Conservation (phyloP, 441 rosid species). For the Sinapis alba region DNA sequence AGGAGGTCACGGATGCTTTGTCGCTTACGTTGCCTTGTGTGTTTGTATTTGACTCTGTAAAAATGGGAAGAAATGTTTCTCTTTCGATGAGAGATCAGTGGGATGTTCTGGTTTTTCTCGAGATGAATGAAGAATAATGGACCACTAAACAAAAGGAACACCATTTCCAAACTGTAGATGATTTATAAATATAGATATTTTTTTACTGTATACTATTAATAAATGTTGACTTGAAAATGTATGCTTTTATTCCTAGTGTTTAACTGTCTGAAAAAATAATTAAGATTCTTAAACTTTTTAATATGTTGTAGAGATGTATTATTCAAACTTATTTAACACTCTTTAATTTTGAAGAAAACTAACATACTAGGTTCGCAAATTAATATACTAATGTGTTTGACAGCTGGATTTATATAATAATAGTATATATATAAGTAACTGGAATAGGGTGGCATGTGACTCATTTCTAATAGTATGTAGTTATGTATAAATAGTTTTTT, state of each 20-base stretch:
- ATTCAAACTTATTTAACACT: neutral
- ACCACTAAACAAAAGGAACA: neutral
- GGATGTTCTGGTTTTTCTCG: conserved; percentile 34
- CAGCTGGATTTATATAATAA: neutral
- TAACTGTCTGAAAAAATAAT: neutral
- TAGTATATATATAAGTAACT: neutral
- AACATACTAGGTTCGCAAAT: neutral
- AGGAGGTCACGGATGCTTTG: conserved; percentile 67
- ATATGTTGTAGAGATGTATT: neutral
- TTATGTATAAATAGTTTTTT: neutral
- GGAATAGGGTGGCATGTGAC: conserved; percentile 10
- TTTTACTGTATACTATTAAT: conserved; percentile 7
- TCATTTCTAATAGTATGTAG: neutral
- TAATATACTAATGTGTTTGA: neutral
- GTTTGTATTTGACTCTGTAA: conserved; percentile 35
- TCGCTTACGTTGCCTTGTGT: conserved; percentile 40
- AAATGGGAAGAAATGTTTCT: conserved; percentile 22
- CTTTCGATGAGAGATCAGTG: conserved; percentile 34
- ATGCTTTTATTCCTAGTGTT: neutral
- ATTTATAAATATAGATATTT: neutral
- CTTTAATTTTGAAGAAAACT: neutral
- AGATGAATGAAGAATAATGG: conserved; percentile 7
- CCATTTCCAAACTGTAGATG: neutral
- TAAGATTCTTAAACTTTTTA: neutral
- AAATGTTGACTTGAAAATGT: neutral